Percentiles rank a stretch among this genome's conserved stretches.
Conservation (phyloP, 148 eudicot species). For the Spergularia bocconei region DNA sequence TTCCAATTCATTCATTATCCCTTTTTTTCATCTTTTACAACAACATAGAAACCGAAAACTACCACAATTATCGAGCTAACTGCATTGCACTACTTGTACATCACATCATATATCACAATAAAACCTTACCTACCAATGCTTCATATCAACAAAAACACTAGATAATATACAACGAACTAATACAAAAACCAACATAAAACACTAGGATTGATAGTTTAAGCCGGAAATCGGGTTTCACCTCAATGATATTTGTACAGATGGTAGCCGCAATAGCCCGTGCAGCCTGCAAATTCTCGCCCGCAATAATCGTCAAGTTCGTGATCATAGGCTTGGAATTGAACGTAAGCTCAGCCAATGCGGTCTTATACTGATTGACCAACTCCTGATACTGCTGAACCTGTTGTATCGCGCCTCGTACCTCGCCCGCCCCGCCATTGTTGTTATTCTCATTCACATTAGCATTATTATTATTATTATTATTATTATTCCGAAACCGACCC, state of each 20-base stretch:
- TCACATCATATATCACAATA: background rate
- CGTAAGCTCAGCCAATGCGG: conserved; percentile 82
- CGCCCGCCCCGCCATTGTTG: conserved; percentile 27
- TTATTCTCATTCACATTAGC: conserved; percentile 21
- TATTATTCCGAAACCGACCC: conserved; percentile 22
- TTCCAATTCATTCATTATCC: conserved; percentile 25
- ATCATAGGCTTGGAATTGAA: conserved; percentile 98
- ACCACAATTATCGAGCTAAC: background rate
- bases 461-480: too few relatives aligned
- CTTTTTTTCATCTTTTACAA: conserved; percentile 26
- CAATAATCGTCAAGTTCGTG: conserved; percentile 89
- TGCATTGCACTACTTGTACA: conserved; percentile 14
- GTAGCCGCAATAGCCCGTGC: conserved; percentile 75
- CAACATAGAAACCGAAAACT: background rate
- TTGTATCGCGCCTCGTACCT: conserved; percentile 34
- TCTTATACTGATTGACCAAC: conserved; percentile 77
- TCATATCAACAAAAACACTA: conserved; percentile 24
- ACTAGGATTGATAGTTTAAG: conserved; percentile 24
- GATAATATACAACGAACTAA: conserved; percentile 13
- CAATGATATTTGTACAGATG: conserved; percentile 72
- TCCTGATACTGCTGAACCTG: conserved; percentile 58
- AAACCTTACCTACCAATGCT: conserved; percentile 17
- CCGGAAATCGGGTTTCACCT: conserved; percentile 61
- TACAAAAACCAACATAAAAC: conserved; percentile 1
- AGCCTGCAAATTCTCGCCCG: conserved; percentile 83